These are phyloP conservation scores for Astragalus glycyphyllos DNA, from an alignment of 306 rosid genomes.

Conservation along the genomic window DNA sequence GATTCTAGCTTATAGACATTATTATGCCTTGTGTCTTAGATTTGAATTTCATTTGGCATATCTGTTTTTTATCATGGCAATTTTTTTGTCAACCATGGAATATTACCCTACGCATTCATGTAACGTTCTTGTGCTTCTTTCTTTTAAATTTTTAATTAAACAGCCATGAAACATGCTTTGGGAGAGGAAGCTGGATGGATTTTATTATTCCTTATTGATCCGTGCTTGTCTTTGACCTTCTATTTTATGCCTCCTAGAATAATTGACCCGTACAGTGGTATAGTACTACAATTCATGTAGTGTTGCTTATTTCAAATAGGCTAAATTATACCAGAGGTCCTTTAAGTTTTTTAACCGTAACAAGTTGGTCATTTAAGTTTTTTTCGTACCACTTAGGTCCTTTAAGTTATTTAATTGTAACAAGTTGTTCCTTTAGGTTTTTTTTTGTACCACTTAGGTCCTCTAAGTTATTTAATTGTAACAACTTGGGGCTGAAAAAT, in stretches of 20 bases:
- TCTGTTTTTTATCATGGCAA: slow-evolving; percentile 35
- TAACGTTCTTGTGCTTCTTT: slow-evolving; percentile 42
- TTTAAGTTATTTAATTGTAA: too few species aligned
- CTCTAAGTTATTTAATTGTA: too few species aligned
- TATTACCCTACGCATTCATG: slow-evolving; percentile 35
- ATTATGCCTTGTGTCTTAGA: slow-evolving; percentile 28
- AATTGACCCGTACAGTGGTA: too few species aligned
- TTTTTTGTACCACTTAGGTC: too few species aligned
- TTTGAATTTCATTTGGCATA: slow-evolving; percentile 37
- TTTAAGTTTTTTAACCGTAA: too few species aligned
- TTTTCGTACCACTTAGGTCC: too few species aligned
- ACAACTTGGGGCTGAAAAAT: too few species aligned
- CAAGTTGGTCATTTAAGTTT: too few species aligned
- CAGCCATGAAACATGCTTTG: slow-evolving; percentile 38
- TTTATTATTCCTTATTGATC: slow-evolving; percentile 28
- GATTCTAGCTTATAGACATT: slow-evolving; percentile 32
- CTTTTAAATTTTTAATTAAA: slow-evolving; percentile 23
- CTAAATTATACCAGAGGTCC: too few species aligned
- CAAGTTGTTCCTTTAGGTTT: too few species aligned
- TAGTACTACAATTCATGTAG: too few species aligned
- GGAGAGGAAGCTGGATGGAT: slow-evolving; percentile 32
- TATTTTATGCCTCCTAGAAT: neutral
- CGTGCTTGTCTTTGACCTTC: slow-evolving; percentile 22
- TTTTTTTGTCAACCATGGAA: slow-evolving; percentile 28
- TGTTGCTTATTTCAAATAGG: too few species aligned